Base-by-base conservation (phyloP, 1,139 yeast species). In the Yamadazyma kanchanaburiensis region DNA sequence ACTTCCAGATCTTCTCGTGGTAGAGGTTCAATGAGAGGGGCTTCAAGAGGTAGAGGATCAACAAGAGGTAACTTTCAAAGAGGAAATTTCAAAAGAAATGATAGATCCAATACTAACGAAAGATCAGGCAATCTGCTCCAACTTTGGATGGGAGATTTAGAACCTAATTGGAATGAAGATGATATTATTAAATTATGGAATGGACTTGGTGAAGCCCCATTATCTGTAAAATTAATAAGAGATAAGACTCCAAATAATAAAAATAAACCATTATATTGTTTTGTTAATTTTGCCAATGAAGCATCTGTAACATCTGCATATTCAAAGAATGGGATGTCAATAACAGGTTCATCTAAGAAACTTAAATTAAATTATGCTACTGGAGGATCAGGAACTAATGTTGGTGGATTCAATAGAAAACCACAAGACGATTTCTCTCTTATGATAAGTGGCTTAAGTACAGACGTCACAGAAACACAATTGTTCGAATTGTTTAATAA, bases 81-180 rank as follows among this genome's bases (percentile, higher is more conserved):
- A n/a, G n/a, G n/a, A n/a, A n/a, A n/a, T n/a, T n/a, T n/a, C n/a
- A n/a, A n/a, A n/a, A n/a, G n/a, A n/a, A n/a, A n/a, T n/a, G n/a
- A n/a, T n/a, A n/a, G n/a, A n/a, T n/a, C n/a, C n/a, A n/a, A n/a
- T n/a, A n/a, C n/a, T n/a, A 13, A 12, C 7, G 23, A 26, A 4
- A 26, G 29, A 15, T 20, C 26, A 25, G 22, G 15, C 29, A 26
- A 15, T 10, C 21, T 14, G 3, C 23, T 27, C 8, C 74, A 68
- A 38, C 37, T 87, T 32, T 88, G 96, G 96, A 89, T 89, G 96
- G 97, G 96, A 8, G 96, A 88, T 53, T 62, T 89, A 27, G 96
- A 88, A 45, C 86, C 94, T 1, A 69, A 77, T 58, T 84, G 94
- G 79, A 88, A 83, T 40, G 96, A 88, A 53, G 64, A 63, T 11